Percentiles rank a stretch among this genome's conserved stretches.
Conservation (phyloP, 1,284 basidiomycete species). For the Tetrapyrgos nigripes region DNA sequence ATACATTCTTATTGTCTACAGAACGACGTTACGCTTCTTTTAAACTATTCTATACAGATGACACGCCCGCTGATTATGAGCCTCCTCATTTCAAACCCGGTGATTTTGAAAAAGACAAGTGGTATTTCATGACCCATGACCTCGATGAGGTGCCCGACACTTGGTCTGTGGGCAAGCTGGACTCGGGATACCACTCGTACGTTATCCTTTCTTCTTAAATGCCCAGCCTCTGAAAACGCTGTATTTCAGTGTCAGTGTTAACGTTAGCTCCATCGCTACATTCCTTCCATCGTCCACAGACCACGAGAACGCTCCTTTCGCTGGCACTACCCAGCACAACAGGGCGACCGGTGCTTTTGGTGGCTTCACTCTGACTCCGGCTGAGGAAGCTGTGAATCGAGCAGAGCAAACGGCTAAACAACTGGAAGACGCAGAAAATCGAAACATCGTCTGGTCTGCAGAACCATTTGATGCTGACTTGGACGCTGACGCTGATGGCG, state of each 20-base stretch:
- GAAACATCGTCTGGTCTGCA: slow-evolving; percentile 57
- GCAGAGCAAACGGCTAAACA: slow-evolving; percentile 63
- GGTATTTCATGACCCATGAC: slow-evolving; percentile 79
- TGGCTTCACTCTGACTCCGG: slow-evolving; percentile 52
- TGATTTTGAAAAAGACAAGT: slow-evolving; percentile 70
- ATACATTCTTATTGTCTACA: slow-evolving; percentile 33
- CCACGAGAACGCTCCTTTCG: slow-evolving; percentile 62
- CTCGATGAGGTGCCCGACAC: slow-evolving; percentile 72
- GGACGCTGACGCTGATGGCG: slow-evolving; percentile 55
- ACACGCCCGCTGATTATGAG: slow-evolving; percentile 78
- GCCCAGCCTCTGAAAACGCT: not conserved
- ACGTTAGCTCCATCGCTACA: slow-evolving; percentile 71
- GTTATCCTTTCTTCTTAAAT: slow-evolving; percentile 20
- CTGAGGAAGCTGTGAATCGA: slow-evolving; percentile 59
- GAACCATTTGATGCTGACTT: slow-evolving; percentile 45
- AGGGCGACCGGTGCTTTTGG: slow-evolving; percentile 20
- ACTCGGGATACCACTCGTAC: slow-evolving; percentile 76
- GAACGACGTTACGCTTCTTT: slow-evolving; percentile 84
- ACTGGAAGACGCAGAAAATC: slow-evolving; percentile 46
- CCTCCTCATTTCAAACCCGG: slow-evolving; percentile 76
- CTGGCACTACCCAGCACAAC: slow-evolving; percentile 53
- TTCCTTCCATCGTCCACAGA: slow-evolving; percentile 71
- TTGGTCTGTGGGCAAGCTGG: slow-evolving; percentile 67
- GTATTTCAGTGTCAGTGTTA: slow-evolving; percentile 62
- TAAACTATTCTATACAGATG: slow-evolving; percentile 80